Base-by-base conservation (phyloP, 495 filamentous ascomycete genomes). In the Daldinia childiae region DNA sequence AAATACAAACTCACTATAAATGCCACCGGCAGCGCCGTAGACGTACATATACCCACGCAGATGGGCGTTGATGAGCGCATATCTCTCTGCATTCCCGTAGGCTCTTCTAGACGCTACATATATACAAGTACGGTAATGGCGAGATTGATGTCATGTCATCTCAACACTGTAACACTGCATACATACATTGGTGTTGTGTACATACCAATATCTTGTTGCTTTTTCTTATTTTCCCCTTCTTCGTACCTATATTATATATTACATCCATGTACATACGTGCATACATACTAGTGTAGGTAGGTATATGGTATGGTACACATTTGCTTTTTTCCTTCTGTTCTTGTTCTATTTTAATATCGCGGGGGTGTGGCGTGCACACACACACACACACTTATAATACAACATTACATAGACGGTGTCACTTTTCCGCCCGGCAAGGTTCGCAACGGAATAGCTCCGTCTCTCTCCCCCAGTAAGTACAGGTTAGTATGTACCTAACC, bases 401-500 rank as follows among this genome's bases (percentile, higher is more conserved):
- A 48, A 24, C 34, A 36, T 1, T 36, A 21, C 8, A 21, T 21
- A 24, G 7, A 48, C 43, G 43, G 19, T 24, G 19, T 48, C 17
- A 24, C 14, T 55, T 69, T 69, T 64, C 67, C 67, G 67, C 55
- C 36, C 45, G 34, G 58, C 41, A 54, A 54, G 41, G 26, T 59
- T 19, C 38, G 15, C 19, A 12, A 71, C 69, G 63, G 69, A 71
- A 62, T 32, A 17, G 45, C 62, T 71, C 69, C 63, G 69, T 71
- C 27, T 29, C 27, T 29, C 19, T 30, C 6, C 6, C 57, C 38
- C 12, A 36, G 34, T 36, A 36, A 36, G 12, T 34, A 34, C 9
- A 0, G 14, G 34, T 36, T 14, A 36, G 12, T 34, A 34, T 3
- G 0, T 30, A 30, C 29, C 32, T 34, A 32, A 32, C 29, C 6